Evolutionary conservation across 805 yeast genomes (phyloP), one percentile per base, ranked within the genome.

Genomic region (Candida arabinofermentans): DNA sequence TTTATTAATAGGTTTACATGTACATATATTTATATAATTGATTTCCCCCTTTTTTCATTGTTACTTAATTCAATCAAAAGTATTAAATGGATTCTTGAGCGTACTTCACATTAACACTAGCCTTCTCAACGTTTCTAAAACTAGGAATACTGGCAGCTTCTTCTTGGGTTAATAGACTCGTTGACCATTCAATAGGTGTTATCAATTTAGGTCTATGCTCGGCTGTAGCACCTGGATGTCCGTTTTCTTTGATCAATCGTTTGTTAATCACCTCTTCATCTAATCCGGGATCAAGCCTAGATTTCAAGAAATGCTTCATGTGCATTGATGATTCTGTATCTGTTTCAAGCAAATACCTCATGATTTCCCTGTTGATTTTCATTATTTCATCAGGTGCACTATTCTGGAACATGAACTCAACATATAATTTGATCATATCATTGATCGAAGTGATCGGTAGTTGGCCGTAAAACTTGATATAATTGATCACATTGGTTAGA

Each of bases 51-150:
- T n/a, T 14, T 17, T 30, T 19, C n/a, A 12, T 24, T 27, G 9
- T 12, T 33, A 16, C 19, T 10, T 14, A 4, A 30, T 29, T 19
- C 18, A 29, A 14, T 13, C 9, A 3, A 16, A 14, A 4, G 8
- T 5, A 14, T 40, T 43, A 47, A 12, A 51, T 24, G 24, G 51
- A 47, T 37, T 58, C 60, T 16, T 53, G 53, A 18, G 65, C 65
- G 47, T 72, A 75, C 27, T 65, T 68, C 1, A 75, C 64, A 10
- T 74, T 65, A 17, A 66, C 63, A 40, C 66, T 66, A 5, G 86
- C 83, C 55, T 77, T 79, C 49, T 84, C 90, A 8, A 81, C 78
- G 53, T 80, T 79, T 47, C 71, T 75, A 57, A 81, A 81, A 4
- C 70, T 65, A 2, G 90, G 91, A 18, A 79, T 43, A 2, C 61